A percentile compares a stretch with the other conserved stretches of the same genome.
phyloP scores from a whole-genome alignment of 108 stramenopile species.

The Pelagomonas calceolata region DNA sequence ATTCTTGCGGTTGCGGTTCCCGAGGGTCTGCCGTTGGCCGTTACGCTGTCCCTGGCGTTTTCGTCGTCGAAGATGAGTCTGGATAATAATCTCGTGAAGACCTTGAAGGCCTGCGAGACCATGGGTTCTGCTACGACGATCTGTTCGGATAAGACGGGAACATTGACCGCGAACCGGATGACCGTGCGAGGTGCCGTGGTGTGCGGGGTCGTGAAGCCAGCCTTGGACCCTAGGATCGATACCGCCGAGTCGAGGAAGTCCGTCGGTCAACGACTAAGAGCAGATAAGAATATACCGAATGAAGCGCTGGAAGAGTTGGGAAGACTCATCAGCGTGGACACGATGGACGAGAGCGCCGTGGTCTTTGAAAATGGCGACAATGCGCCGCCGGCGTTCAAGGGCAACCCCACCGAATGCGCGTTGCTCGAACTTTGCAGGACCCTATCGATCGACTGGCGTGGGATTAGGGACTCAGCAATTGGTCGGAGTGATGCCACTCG shows the following conservation, averaged over 20 bases:
- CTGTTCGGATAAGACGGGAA: conserved; percentile 90
- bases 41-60: conserved; percentile 82
- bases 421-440: conserved; percentile 55
- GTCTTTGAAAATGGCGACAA: conserved; percentile 30
- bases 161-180: conserved; percentile 93
- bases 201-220: conserved; percentile 34
- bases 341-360: conserved; percentile 61
- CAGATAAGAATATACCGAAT: neutral
- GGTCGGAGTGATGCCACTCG: conserved; percentile 54
- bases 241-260: conserved; percentile 44
- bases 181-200: conserved; percentile 59
- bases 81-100: conserved; percentile 87
- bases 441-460: conserved; percentile 48
- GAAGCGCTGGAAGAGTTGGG: conserved; percentile 35
- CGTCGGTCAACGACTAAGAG: conserved; percentile 17
- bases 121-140: conserved; percentile 99
- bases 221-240: conserved; percentile 40
- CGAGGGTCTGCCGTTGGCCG: conserved; percentile 94
- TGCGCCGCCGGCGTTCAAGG: conserved; percentile 38
- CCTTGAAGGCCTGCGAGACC: conserved; percentile 93
- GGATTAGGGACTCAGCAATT: conserved; percentile 53
- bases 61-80: conserved; percentile 81
- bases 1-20: conserved; percentile 94
- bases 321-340: conserved; percentile 49
- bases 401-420: conserved; percentile 90